Evolutionary conservation across 345 rosid genomes (phyloP).

Genomic region (Xanthoceras sorbifolium): DNA sequence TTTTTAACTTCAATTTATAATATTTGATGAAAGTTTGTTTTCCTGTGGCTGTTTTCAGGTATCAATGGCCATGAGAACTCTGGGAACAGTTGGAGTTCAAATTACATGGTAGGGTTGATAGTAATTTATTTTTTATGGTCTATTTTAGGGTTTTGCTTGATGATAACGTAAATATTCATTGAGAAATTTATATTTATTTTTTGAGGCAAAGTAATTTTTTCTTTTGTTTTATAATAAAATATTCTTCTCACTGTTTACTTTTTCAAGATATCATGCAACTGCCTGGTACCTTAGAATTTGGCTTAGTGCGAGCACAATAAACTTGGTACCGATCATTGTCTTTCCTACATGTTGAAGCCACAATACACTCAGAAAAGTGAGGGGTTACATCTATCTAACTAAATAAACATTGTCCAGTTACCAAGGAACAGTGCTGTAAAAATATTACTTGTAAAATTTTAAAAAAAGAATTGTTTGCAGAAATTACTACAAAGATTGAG

Average conservation of each 20-base stretch:
- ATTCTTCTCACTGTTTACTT: background rate
- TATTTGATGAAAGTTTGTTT: background rate
- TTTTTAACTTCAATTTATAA: background rate
- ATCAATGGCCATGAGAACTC: slow-evolving; percentile 91
- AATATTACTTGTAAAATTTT: background rate
- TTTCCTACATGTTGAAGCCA: background rate
- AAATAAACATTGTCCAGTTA: background rate
- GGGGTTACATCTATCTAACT: background rate
- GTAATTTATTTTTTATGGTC: background rate
- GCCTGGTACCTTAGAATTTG: background rate
- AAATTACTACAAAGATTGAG: background rate
- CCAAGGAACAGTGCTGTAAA: background rate
- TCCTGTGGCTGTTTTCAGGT: slow-evolving; percentile 52
- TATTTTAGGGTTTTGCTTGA: background rate
- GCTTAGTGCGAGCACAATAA: background rate
- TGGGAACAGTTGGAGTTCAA: slow-evolving; percentile 85
- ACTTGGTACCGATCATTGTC: too few relatives aligned
- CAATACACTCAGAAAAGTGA: background rate
- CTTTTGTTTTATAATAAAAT: background rate
- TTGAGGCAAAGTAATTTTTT: background rate
- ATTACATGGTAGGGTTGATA: slow-evolving; percentile 66
- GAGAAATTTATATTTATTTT: background rate
- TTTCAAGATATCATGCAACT: background rate
- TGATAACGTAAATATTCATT: background rate
- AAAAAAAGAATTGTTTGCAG: background rate